Percentiles rank a stretch among this genome's conserved stretches.
Conservation (phyloP, 768 basidiomycete species). For the Sistotremastrum suecicum region DNA sequence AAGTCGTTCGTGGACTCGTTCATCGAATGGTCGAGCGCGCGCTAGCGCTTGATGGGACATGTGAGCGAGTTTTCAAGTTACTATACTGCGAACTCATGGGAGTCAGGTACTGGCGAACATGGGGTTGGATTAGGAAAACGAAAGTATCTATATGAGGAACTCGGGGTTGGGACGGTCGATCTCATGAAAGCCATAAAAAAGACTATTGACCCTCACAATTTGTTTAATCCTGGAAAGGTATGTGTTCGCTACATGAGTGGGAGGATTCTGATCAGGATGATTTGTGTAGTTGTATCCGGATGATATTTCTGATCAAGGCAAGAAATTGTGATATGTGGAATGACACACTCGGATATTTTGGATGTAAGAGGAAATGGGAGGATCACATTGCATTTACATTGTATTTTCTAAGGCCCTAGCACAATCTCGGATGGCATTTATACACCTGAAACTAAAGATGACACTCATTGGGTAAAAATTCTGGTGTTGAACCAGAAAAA, state of each 20-base stretch:
- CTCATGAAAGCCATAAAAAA: constrained; percentile 80
- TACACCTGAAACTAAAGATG: too few relatives aligned
- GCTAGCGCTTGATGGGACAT: constrained; percentile 61
- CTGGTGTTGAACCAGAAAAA: too few relatives aligned
- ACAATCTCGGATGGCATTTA: too few relatives aligned
- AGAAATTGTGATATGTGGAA: too few relatives aligned
- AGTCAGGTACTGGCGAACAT: constrained; percentile 69
- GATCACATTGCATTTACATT: too few relatives aligned
- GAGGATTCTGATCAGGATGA: too few relatives aligned
- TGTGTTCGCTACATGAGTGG: neutral
- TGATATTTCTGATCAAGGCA: too few relatives aligned
- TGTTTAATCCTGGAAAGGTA: constrained; percentile 85
- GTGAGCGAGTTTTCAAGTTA: constrained; percentile 22
- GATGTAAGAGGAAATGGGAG: too few relatives aligned
- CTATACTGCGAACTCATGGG: neutral
- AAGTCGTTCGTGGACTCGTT: constrained; percentile 40
- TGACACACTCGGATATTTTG: too few relatives aligned
- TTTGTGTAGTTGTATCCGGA: too few relatives aligned
- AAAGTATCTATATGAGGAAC: constrained; percentile 68
- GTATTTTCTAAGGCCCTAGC: too few relatives aligned
- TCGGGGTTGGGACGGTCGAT: constrained; percentile 69
- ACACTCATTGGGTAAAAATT: too few relatives aligned
- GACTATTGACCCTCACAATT: constrained; percentile 62
- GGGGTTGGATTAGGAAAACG: constrained; percentile 82
- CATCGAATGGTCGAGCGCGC: constrained; percentile 63